phyloP scores from a whole-genome alignment of 768 basidiomycete genomes.

The Rhizopogon sp. region DNA sequence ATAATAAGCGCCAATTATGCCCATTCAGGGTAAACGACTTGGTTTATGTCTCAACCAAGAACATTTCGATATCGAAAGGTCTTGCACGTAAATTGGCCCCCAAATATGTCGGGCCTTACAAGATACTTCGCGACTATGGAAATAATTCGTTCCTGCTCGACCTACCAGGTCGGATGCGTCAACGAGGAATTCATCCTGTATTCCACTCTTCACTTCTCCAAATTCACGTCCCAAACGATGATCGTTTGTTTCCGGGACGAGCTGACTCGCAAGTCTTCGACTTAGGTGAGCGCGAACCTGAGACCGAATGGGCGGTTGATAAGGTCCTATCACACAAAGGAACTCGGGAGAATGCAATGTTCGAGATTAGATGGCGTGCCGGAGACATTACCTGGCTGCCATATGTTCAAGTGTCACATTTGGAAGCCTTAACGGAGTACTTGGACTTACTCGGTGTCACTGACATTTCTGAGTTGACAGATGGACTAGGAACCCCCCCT shows the following conservation, averaged over 20 bases:
- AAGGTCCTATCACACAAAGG: conserved; percentile 21
- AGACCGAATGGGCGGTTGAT: conserved; percentile 20
- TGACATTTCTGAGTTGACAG: conserved; percentile 1
- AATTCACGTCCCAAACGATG: conserved; percentile 16
- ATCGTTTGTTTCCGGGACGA: conserved; percentile 15
- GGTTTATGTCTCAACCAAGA: conserved; percentile 33
- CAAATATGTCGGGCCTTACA: conserved; percentile 26
- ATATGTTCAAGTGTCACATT: conserved; percentile 15
- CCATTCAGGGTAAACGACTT: conserved; percentile 19
- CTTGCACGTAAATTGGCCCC: conserved; percentile 27
- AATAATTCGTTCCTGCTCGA: conserved; percentile 17
- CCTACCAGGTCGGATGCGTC: conserved; percentile 9
- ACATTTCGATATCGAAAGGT: conserved; percentile 26
- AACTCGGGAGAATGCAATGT: conserved; percentile 13
- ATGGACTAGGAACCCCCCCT: background rate
- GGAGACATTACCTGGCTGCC: conserved; percentile 30
- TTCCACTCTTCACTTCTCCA: conserved; percentile 18
- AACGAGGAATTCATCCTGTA: conserved; percentile 12
- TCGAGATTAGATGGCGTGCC: conserved; percentile 21
- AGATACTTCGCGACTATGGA: conserved; percentile 9
- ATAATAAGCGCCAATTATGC: conserved; percentile 25
- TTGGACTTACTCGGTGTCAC: conserved; percentile 24
- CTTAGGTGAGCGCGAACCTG: conserved; percentile 1
- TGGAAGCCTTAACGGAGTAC: conserved; percentile 21
- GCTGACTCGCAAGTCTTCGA: conserved; percentile 6